Conservation (phyloP, 495 filamentous ascomycete species). For the Cetradonia linearis region DNA sequence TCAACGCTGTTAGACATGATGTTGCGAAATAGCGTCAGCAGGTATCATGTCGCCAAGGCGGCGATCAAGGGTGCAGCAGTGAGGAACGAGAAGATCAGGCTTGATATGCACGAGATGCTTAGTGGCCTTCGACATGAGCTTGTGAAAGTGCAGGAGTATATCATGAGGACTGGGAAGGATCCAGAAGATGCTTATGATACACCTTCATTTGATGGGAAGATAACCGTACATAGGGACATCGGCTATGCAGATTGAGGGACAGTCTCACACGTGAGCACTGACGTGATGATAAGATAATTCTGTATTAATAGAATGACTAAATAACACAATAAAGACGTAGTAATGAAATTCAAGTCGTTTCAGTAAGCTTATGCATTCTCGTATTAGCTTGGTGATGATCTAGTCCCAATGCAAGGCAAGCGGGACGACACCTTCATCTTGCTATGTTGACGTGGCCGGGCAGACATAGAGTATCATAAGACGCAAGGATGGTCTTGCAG, state of each 20-base stretch:
- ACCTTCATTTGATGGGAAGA: slow-evolving; percentile 33
- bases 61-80: slow-evolving; percentile 44
- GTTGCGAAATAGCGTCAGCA: slow-evolving; percentile 53
- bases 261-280: no score
- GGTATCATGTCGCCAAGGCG: slow-evolving; percentile 51
- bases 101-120: slow-evolving; percentile 38
- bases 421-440: background rate
- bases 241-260: slow-evolving; percentile 17
- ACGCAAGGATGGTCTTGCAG: background rate
- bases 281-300: background rate
- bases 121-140: slow-evolving; percentile 42
- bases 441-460: slow-evolving; percentile 4
- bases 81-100: slow-evolving; percentile 41
- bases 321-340: background rate
- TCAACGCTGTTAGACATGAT: slow-evolving; percentile 72
- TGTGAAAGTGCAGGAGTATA: slow-evolving; percentile 45
- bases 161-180: slow-evolving; percentile 39
- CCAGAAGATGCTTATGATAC: slow-evolving; percentile 47
- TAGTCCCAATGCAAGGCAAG: background rate
- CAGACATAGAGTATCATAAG: background rate
- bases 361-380: background rate
- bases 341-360: background rate
- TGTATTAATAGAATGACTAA: background rate
- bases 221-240: slow-evolving; percentile 28
- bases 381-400: slow-evolving; percentile 6